Conservation (phyloP, 805 yeast genomes). For the Saccharomycopsis synnaedendra region DNA sequence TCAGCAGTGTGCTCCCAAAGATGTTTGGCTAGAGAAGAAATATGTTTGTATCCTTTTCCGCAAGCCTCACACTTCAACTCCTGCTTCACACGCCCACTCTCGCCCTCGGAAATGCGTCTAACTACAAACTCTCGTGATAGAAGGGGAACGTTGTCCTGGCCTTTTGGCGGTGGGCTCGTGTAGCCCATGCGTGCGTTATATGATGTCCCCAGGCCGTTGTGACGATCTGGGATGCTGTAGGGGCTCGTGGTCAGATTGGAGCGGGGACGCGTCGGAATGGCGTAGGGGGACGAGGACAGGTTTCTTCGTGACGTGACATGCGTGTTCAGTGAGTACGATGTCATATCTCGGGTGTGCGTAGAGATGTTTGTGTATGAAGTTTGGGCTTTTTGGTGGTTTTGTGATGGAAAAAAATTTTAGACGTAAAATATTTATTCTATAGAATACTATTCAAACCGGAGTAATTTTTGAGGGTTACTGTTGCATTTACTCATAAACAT, state of each 20-base stretch:
- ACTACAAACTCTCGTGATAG: slow-evolving; percentile 63
- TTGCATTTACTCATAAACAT: too few species aligned
- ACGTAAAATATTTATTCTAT: background rate
- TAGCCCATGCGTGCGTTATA: background rate
- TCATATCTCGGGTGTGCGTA: slow-evolving; percentile 1
- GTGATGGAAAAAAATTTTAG: background rate
- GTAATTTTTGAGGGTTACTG: too few species aligned
- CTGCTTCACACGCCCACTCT: slow-evolving; percentile 73
- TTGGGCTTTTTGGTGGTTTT: background rate
- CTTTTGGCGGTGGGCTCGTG: background rate
- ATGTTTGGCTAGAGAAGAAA: slow-evolving; percentile 78
- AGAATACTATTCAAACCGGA: too few species aligned
- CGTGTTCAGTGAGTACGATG: slow-evolving; percentile 7
- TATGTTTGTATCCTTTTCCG: slow-evolving; percentile 85
- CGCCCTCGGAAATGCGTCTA: slow-evolving; percentile 76
- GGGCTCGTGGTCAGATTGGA: slow-evolving; percentile 8
- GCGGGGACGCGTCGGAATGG: slow-evolving; percentile 14
- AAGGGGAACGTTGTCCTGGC: slow-evolving; percentile 22
- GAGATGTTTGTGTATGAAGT: background rate
- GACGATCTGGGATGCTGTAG: slow-evolving; percentile 12
- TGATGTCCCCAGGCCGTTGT: background rate
- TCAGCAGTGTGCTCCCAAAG: slow-evolving; percentile 93
- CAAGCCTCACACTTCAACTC: slow-evolving; percentile 83
- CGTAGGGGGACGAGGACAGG: slow-evolving; percentile 13
- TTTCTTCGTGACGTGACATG: slow-evolving; percentile 11